These are phyloP conservation scores for Neurospora sublineolata DNA, from an alignment of 495 filamentous ascomycete species.

Conservation along the genomic window DNA sequence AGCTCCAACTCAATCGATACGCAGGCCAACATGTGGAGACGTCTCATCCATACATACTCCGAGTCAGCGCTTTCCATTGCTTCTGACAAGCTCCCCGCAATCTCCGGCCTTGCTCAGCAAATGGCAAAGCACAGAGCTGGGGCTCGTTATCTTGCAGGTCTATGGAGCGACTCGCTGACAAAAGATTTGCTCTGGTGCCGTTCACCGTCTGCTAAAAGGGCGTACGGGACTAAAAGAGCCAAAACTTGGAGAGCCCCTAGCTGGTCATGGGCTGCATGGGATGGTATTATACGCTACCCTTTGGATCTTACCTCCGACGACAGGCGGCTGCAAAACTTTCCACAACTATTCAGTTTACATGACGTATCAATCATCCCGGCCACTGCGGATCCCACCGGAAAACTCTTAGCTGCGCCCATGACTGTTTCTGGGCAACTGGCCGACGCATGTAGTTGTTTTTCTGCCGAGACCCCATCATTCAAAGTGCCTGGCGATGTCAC, in stretches of 20 bases:
- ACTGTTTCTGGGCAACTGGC: background rate
- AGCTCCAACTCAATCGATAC: background rate
- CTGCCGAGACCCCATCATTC: background rate
- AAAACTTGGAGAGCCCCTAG: background rate
- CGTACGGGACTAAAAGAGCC: background rate
- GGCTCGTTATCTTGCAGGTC: background rate
- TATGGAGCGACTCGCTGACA: background rate
- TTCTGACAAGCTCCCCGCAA: background rate
- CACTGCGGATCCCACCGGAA: background rate
- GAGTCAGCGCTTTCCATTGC: background rate
- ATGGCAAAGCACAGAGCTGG: background rate
- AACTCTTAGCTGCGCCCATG: background rate
- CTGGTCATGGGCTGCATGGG: background rate
- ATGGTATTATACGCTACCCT: background rate
- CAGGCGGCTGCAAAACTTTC: background rate
- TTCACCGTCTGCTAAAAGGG: too few species aligned
- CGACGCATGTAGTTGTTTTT: background rate
- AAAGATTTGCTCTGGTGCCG: background rate
- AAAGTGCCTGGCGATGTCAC: background rate
- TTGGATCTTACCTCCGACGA: too few species aligned
- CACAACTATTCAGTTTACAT: background rate
- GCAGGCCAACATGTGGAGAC: background rate
- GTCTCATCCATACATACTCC: background rate
- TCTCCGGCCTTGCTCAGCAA: background rate
- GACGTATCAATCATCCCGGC: background rate